Evolutionary conservation across 179 eudicot genomes (phyloP), one percentile per base, ranked within the genome.

Genomic region (Silene coronaria): DNA sequence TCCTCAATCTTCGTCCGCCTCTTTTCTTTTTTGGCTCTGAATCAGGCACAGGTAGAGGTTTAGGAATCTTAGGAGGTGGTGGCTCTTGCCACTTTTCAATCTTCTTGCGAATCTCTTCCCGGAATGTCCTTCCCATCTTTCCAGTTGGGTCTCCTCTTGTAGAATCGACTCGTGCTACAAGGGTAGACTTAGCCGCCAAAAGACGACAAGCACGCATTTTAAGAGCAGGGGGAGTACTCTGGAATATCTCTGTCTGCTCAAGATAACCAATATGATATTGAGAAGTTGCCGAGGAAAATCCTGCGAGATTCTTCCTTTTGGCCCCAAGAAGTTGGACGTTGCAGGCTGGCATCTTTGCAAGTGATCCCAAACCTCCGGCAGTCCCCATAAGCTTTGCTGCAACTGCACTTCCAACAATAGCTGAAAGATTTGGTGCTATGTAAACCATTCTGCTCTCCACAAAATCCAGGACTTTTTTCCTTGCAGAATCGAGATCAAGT

Each of bases 1-100:
- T 95, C 85, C 99, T 88, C 58, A 88, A 79, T 67, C 97, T 84
- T 48, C 89, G 93, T 23, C 99, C 97, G 75, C 99, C 99, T 82
- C 99, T 89, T 87, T 92, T 92, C 87, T 95, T 95, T 72, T 89
- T 92, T 32, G 99, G 97, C 81, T 92, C 97, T 60, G 97, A 92
- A 84, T 95, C 99, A 83, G 99, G 97, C 80, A 95, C 99, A 3
- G 99, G 99, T 70, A 95, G 88, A 67, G 97, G 99, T 80, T 92
- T 95, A 9, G 97, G 97, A 79, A 89, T 92, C 89, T 95, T 95
- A 14, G 97, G 97, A 70, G 97, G 97, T 46, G 99, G 97, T 28
- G 95, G 99, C 84, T 92, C 99, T 80, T 90, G 99, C 99, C 97
- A 92, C 75, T 95, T 92, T 82, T 92, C 99, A 55, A 95, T 92